Evolutionary conservation across 2,329 filamentous ascomycete species (phyloP).

Genomic region (Exophiala xenobiotica): DNA sequence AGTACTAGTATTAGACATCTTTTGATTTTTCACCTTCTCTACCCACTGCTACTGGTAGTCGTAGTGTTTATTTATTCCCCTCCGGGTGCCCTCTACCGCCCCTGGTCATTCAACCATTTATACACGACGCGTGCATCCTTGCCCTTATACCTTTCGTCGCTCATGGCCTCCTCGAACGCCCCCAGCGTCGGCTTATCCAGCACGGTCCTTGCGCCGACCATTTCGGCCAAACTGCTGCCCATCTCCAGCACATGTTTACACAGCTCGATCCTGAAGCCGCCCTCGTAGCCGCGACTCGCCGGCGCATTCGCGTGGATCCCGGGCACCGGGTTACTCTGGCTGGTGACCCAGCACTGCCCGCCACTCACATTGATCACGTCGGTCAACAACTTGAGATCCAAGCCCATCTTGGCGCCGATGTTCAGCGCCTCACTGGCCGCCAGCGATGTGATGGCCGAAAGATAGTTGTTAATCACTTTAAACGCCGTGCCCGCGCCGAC

Average conservation of each 20-base stretch:
- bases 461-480: conserved; percentile 36
- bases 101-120: conserved; percentile 50
- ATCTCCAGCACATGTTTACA: conserved; percentile 61
- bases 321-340: conserved; percentile 34
- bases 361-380: conserved; percentile 32
- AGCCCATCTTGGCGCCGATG: conserved; percentile 33
- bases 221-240: conserved; percentile 55
- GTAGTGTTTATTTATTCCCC: too few species aligned
- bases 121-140: conserved; percentile 60
- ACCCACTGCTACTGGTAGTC: too few species aligned
- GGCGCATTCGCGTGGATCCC: conserved; percentile 45
- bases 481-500: conserved; percentile 34
- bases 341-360: conserved; percentile 34
- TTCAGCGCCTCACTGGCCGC: conserved; percentile 34
- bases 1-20: too few species aligned
- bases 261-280: conserved; percentile 55
- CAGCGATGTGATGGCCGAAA: conserved; percentile 31
- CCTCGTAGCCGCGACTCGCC: conserved; percentile 40
- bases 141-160: conserved; percentile 53
- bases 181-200: conserved; percentile 52
- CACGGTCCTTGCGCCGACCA: conserved; percentile 51
- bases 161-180: conserved; percentile 53
- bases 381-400: conserved; percentile 33
- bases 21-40: too few species aligned
- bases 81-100: too few species aligned